Evolutionary conservation across 805 yeast species (phyloP).

Genomic region (Sugiyamaella mastotermitis): DNA sequence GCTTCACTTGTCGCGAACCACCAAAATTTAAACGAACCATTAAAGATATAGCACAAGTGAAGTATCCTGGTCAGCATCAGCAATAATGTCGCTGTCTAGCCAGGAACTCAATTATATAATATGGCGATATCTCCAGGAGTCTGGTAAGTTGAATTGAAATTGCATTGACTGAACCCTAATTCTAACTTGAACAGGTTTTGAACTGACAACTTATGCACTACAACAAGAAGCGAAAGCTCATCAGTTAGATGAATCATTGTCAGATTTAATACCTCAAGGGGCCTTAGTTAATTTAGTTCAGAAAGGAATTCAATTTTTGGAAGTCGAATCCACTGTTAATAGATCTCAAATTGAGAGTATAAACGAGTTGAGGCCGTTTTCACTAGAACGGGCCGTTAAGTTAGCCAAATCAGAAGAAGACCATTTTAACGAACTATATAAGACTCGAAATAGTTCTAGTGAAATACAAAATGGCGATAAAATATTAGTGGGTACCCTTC

Average conservation of each 20-base stretch:
- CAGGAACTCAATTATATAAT: conserved; percentile 82
- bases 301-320: conserved; percentile 74
- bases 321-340: conserved; percentile 54
- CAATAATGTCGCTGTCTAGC: conserved; percentile 84
- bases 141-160: conserved; percentile 39
- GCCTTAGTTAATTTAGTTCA: conserved; percentile 77
- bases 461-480: too few species aligned
- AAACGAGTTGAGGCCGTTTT: conserved; percentile 1
- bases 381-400: conserved; percentile 4
- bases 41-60: too few species aligned
- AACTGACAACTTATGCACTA: conserved; percentile 72
- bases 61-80: too few species aligned
- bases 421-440: conserved; percentile 1
- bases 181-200: conserved; percentile 35
- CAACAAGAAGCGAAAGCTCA: conserved; percentile 66
- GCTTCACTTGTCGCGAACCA: too few species aligned
- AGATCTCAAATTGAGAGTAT: not conserved
- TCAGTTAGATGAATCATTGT: conserved; percentile 46
- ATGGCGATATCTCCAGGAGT: conserved; percentile 89
- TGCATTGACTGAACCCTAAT: not conserved
- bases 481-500: too few species aligned
- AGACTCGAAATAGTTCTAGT: too few species aligned
- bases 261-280: conserved; percentile 62
- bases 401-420: not conserved
- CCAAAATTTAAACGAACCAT: too few species aligned